Evolutionary conservation across 306 rosid species (phyloP).

Genomic region (Alnus glutinosa): DNA sequence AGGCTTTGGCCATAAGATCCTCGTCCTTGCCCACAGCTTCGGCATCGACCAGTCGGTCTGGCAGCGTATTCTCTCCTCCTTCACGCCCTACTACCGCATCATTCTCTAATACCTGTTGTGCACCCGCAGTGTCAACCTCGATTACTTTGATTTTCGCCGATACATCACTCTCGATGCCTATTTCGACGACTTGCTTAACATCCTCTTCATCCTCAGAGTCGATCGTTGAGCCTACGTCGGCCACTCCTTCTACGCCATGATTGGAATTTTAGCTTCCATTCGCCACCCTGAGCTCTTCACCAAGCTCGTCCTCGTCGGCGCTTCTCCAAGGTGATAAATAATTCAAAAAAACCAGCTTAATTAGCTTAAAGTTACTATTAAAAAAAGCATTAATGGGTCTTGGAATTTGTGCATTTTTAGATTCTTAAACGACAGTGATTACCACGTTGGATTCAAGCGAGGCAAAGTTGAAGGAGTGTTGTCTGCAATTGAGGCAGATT

Average conservation of each 20-base stretch:
- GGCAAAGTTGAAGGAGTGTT: constrained; percentile 63
- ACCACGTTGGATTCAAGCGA: constrained; percentile 82
- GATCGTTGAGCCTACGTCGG: constrained; percentile 79
- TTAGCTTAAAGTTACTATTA: too few relatives aligned
- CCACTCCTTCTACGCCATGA: constrained; percentile 97
- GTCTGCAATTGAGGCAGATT: constrained; percentile 79
- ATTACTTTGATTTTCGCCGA: constrained; percentile 77
- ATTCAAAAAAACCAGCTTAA: too few relatives aligned
- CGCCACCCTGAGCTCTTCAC: constrained; percentile 84
- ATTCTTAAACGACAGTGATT: constrained; percentile 77
- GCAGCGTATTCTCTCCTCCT: constrained; percentile 76
- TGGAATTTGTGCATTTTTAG: constrained; percentile 30
- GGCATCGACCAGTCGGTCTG: constrained; percentile 99
- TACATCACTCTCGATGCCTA: constrained; percentile 85
- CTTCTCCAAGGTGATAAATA: constrained; percentile 68
- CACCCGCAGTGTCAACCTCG: constrained; percentile 99
- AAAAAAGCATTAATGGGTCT: neutral
- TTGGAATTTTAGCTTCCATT: constrained; percentile 85
- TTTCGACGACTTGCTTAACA: constrained; percentile 76
- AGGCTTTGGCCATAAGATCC: constrained; percentile 69
- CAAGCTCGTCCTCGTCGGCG: constrained; percentile 88
- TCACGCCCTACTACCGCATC: constrained; percentile 66
- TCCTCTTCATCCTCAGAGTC: constrained; percentile 66
- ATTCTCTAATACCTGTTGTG: constrained; percentile 93
- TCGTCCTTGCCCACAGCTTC: constrained; percentile 80